A percentile compares a stretch with the other conserved stretches of the same genome.
phyloP scores from a whole-genome alignment of 495 filamentous ascomycete genomes.

The Xylaria venustula region DNA sequence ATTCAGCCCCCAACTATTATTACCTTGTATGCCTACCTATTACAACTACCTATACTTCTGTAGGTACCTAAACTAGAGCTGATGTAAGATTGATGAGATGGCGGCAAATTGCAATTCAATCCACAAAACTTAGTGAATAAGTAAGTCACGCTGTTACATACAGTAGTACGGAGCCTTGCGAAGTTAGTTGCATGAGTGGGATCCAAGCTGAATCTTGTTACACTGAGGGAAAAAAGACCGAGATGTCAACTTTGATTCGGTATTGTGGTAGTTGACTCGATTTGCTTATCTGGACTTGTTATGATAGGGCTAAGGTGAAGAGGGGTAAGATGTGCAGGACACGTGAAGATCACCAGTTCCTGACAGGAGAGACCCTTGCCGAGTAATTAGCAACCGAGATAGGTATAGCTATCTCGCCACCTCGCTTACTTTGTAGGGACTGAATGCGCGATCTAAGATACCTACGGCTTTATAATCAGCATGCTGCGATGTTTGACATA shows the following conservation, averaged over 20 bases:
- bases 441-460: too few species aligned
- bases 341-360: not conserved
- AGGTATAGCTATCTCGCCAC: too few species aligned
- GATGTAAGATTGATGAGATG: conserved; percentile 4
- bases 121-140: not conserved
- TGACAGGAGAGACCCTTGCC: too few species aligned
- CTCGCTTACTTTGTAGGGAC: too few species aligned
- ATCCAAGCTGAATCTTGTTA: not conserved
- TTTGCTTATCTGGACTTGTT: not conserved
- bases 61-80: too few species aligned
- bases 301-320: not conserved
- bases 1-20: too few species aligned
- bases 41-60: too few species aligned
- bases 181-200: not conserved
- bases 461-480: too few species aligned
- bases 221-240: not conserved
- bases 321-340: not conserved
- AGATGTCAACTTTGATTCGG: not conserved
- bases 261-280: not conserved
- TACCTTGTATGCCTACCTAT: too few species aligned
- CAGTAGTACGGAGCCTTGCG: not conserved
- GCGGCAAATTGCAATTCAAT: not conserved
- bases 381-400: too few species aligned
- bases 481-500: too few species aligned
- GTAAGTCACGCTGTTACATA: not conserved